Percentiles rank a stretch among this genome's conserved stretches.
Conservation (phyloP, 495 filamentous ascomycete genomes). For the Penicillium dipodomyicola region DNA sequence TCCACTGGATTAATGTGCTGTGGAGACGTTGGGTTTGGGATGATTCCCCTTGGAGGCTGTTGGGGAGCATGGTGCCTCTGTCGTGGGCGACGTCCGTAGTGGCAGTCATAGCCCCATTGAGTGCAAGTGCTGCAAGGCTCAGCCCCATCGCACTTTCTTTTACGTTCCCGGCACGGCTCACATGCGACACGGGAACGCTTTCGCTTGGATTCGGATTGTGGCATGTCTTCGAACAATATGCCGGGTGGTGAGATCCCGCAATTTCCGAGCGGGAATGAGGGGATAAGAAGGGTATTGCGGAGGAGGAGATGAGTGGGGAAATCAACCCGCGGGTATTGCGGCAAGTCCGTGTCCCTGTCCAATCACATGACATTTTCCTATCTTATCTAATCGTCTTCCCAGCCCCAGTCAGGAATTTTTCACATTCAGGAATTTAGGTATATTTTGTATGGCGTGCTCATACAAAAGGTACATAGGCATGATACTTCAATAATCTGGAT, state of each 20-base stretch:
- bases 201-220: conserved; percentile 22
- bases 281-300: not conserved
- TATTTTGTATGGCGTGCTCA: no score
- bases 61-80: conserved; percentile 8
- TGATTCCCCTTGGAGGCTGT: not conserved
- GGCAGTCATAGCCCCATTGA: conserved; percentile 48
- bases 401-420: no score
- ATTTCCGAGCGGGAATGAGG: not conserved
- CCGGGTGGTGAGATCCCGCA: conserved; percentile 3
- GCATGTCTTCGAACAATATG: not conserved
- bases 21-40: not conserved
- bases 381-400: no score
- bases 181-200: conserved; percentile 44
- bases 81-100: conserved; percentile 25
- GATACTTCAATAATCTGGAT: no score
- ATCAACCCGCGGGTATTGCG: not conserved
- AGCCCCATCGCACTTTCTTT: conserved; percentile 48
- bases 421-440: no score
- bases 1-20: conserved; percentile 14
- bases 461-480: no score
- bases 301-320: not conserved
- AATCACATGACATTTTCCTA: no score
- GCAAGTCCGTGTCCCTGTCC: no score
- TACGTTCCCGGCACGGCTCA: conserved; percentile 48
- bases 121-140: conserved; percentile 47